Conservation (phyloP, 2,329 filamentous ascomycete species). For the Sphaerulina vaccinii region DNA sequence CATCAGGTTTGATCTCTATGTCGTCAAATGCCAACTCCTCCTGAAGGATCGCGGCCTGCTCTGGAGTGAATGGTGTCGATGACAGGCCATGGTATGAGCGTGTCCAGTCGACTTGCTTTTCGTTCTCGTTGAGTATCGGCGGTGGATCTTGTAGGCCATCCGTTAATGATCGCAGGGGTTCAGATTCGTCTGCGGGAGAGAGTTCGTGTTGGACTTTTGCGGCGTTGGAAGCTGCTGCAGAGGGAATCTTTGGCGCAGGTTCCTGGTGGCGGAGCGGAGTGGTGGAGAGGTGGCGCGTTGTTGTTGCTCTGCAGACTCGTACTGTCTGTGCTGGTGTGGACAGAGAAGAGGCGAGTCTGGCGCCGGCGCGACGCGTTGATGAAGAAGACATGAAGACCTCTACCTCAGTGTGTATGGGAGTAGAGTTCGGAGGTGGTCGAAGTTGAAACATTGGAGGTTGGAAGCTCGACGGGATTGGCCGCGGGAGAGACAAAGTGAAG, state of each 20-base stretch:
- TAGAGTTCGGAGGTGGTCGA: neutral
- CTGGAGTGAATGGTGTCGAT: slow-evolving; percentile 65
- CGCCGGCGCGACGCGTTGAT: slow-evolving; percentile 23
- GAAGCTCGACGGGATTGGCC: too few species aligned
- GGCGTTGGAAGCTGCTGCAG: slow-evolving; percentile 18
- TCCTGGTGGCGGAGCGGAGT: slow-evolving; percentile 27
- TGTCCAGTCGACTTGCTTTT: slow-evolving; percentile 71
- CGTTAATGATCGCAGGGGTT: slow-evolving; percentile 44
- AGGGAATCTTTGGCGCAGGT: slow-evolving; percentile 16
- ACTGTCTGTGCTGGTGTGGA: neutral
- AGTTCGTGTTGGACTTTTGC: slow-evolving; percentile 23
- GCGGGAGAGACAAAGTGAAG: too few species aligned
- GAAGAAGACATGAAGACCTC: slow-evolving; percentile 28
- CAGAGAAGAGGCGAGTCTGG: slow-evolving; percentile 27
- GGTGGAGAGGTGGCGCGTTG: slow-evolving; percentile 25
- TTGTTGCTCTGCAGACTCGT: slow-evolving; percentile 5
- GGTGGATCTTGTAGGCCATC: slow-evolving; percentile 54
- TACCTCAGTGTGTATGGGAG: neutral
- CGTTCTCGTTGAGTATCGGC: slow-evolving; percentile 47
- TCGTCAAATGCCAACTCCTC: slow-evolving; percentile 67
- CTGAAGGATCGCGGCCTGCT: slow-evolving; percentile 67
- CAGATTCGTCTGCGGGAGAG: slow-evolving; percentile 25
- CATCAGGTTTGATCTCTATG: slow-evolving; percentile 96
- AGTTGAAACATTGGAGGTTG: neutral
- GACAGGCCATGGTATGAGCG: slow-evolving; percentile 80